Evolutionary conservation across 371 early-diverging fungal species (phyloP), one percentile per base, ranked within the genome.

Genomic region (Mortierella sp.): DNA sequence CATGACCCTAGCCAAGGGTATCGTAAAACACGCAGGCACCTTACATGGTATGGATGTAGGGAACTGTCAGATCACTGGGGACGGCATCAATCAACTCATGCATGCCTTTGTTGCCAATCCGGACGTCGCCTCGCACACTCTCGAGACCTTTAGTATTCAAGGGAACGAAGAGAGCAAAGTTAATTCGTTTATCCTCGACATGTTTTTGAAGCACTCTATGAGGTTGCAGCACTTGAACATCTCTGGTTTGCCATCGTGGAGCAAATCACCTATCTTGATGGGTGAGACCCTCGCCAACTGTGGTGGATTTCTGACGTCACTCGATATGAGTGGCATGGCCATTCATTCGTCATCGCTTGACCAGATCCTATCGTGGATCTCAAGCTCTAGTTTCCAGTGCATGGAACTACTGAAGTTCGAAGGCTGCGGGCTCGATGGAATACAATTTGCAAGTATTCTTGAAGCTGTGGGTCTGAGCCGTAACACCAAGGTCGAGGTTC

Each of bases 31-130:
- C 26, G 79, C 79, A 11, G 75, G 79, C 2, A 79, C 79, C 1
- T 47, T 74, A 8, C 70, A 73, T 40, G 49, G 28, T 12, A 54
- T 74, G 26, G 68, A 70, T 35, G 68, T 74, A 3, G 72, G 74
- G 18, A 51, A 78, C 49, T 79, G 79, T 26, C 66, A 70, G 55
- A 74, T 74, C 59, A 79, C 79, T 1, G 79, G 79, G 3, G 79
- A 79, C 40, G 79, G 79, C 35, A 79, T 79, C 65, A 79, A 79
- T 51, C 79, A 79, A 49, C 65, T 78, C 58, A 78, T 78, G 78
- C 78, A 78, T 49, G 73, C 78, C 24, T 78, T 78, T 57, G 78
- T 78, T n/a, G 79, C 79, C 67, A 78, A 78, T 37, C 59, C 70
- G 2, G 79, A 73, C 37, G 74, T 78, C 26, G 74, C 79, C 32